Evolutionary conservation across 23 red algal species (phyloP).

Genomic region (Agarophyton chilense): DNA sequence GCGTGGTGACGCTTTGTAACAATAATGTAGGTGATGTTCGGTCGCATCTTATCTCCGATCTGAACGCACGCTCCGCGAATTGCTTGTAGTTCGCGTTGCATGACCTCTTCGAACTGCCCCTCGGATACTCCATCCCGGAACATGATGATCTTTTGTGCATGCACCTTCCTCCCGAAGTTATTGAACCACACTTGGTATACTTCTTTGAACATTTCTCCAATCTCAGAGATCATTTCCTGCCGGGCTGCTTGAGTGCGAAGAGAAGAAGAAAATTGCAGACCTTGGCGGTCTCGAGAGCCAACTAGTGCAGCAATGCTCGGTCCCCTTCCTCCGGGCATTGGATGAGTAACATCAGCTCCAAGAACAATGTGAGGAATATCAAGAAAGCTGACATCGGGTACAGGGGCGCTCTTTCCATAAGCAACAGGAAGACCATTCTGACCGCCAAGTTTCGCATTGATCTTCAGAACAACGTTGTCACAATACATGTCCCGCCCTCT

Average conservation of each 20-base stretch:
- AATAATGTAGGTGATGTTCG: constrained; percentile 57
- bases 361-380: constrained; percentile 57
- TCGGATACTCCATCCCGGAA: constrained; percentile 76
- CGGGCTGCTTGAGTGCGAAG: constrained; percentile 36
- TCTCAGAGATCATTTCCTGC: constrained; percentile 61
- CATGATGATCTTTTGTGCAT: constrained; percentile 46
- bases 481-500: constrained; percentile 64
- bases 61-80: constrained; percentile 32
- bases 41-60: not conserved
- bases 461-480: constrained; percentile 67
- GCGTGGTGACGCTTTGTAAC: constrained; percentile 71
- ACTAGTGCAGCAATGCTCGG: constrained; percentile 68
- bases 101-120: constrained; percentile 63
- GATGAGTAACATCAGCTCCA: constrained; percentile 73
- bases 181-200: not conserved
- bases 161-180: not conserved
- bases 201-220: constrained; percentile 29
- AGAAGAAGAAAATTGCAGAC: constrained; percentile 49
- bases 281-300: constrained; percentile 53
- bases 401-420: not conserved
- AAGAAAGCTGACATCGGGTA: constrained; percentile 46
- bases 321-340: constrained; percentile 57
- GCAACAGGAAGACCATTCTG: constrained; percentile 29
- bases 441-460: constrained; percentile 76
- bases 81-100: constrained; percentile 33